Evolutionary conservation across 176 grass and related monocot genomes (phyloP).

Genomic region (Carex littledalei): DNA sequence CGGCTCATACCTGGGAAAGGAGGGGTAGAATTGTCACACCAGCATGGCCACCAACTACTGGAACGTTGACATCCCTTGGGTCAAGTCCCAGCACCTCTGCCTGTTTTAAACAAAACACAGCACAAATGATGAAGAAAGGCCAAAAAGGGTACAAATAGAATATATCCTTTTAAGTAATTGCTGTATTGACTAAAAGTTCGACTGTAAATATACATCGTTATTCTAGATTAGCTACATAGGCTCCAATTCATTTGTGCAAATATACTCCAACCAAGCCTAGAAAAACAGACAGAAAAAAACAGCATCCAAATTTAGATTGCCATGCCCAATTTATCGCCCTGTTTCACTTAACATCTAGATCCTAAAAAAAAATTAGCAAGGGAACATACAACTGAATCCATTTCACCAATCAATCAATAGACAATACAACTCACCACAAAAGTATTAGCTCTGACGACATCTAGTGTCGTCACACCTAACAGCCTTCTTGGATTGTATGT

Average conservation of each 20-base stretch:
- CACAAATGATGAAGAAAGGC: neutral
- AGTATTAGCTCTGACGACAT: constrained; percentile 91
- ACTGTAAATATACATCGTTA: neutral
- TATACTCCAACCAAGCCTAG: neutral
- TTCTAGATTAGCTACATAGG: neutral
- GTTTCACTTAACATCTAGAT: neutral
- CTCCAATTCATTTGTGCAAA: neutral
- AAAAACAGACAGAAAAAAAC: neutral
- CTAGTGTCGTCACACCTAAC: constrained; percentile 85
- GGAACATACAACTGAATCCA: neutral
- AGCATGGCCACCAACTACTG: constrained; percentile 82
- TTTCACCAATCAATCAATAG: neutral
- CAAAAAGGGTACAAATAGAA: neutral
- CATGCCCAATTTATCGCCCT: neutral
- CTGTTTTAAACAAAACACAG: constrained; percentile 28
- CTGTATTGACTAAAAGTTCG: neutral
- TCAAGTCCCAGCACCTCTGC: constrained; percentile 79
- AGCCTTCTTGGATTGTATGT: constrained; percentile 69
- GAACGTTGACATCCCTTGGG: constrained; percentile 73
- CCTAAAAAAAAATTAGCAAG: neutral
- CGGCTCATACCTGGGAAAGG: constrained; percentile 62
- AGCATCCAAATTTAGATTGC: neutral
- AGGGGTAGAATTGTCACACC: constrained; percentile 84
- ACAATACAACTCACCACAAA: constrained; percentile 58
- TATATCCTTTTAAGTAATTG: neutral